Base-by-base conservation (phyloP, 306 rosid genomes). In the Lupinus albus region DNA sequence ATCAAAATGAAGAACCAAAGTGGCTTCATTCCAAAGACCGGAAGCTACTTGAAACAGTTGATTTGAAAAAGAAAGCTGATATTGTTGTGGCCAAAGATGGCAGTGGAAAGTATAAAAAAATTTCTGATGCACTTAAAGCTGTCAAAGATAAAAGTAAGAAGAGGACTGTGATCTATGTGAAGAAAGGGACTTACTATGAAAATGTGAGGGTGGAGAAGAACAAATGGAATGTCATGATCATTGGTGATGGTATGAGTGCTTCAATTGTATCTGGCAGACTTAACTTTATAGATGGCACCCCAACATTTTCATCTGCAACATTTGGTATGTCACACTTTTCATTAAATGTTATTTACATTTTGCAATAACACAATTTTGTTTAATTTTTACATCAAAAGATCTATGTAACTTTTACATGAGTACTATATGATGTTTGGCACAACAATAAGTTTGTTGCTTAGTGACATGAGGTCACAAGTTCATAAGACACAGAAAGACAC, bases 221-320 rank as follows among this genome's bases (percentile, higher is more conserved):
- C 33, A 85, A 78, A 66, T 87, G 92, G 97, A 90, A 87, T 55
- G 95, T 90, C 3, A 71, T 87, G 77, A 73, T 91, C 59, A 74
- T 87, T 59, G 97, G 97, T 11, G 97, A 91, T 81, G 95, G 96
- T 28, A 84, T 83, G 79, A 85, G 49, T 28, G 13, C 66, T 14
- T 87, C 97, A 11, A 64, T 69, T 57, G 90, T 90, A 1, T 79
- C 90, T 58, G 88, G 68, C 1, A 58, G 71, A 10, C 88, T 73
- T 48, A 87, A 88, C 75, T 72, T 81, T 61, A 65, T 84, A 1
- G 97, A 88, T 73, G 97, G 97, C 58, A 88, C 94, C 33, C 91
- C 94, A 6, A 91, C 97, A 30, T 91, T 83, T 76, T 73, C 89
- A 12, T 3, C 76, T 21, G 94, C 97, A 53, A 88, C 94, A 63